Base-by-base conservation (phyloP, 2,329 filamentous ascomycete species). In the Pestalotiopsis sp. region DNA sequence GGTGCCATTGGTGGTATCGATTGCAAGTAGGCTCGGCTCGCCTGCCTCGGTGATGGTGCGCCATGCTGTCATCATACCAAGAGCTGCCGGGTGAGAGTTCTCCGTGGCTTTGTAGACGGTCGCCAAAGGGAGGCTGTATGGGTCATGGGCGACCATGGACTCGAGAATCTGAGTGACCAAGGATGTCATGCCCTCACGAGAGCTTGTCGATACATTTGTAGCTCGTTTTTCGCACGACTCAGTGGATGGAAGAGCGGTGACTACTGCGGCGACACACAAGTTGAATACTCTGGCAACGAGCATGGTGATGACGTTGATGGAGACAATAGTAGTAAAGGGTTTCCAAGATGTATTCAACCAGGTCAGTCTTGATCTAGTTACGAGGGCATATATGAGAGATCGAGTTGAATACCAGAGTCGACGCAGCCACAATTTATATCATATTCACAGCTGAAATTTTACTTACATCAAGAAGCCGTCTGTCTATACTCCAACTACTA, bases 1-100 rank as follows among this genome's bases (percentile, higher is more conserved):
- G 5, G 62, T 64, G 62, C 62, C 23, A n/a, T 64, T 64, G 0
- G 41, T 64, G 4, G 62, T 64, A 27, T 64, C 62, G 13, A 64
- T 27, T 2, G 62, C 62, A 1, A 64, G 12, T 20, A 64, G 62
- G 41, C 39, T 64, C 4, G 62, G 62, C 20, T 36, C 17, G 41
- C 62, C 62, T 36, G 62, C 62, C 2, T 64, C 52, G 41, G 62
- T 64, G 62, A 64, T 64, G 39, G 62, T 64, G 23, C 62, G 62
- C 62, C 62, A 64, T 39, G 62, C 38, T 1, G 62, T 49, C 62
- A 64, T 64, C 62, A 64, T 64, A 9, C 41, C 62, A 14, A 64
- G 62, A 0, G 62, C 62, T n/a, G 62, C 62, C 14, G 62, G 62
- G 52, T 64, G 62, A 9, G 62, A 64, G 41, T 64, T 64, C n/a